These are phyloP conservation scores for Sideroxylon spinosum DNA, from an alignment of 179 eudicot species.

Conservation along the genomic window DNA sequence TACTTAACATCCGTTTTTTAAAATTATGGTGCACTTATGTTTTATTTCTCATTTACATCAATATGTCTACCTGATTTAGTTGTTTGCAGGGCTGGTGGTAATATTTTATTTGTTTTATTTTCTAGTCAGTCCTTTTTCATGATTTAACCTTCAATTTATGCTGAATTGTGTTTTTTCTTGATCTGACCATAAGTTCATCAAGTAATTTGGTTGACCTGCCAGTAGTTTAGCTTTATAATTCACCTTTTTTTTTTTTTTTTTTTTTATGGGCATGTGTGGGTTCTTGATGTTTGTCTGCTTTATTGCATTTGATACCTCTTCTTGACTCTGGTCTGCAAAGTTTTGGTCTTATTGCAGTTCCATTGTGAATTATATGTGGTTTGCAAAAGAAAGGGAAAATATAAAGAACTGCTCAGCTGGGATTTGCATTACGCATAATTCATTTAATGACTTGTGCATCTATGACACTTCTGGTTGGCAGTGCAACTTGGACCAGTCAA, in stretches of 20 bases:
- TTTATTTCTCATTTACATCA: background rate
- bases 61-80: background rate
- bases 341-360: background rate
- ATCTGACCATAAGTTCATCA: background rate
- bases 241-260: background rate
- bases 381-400: background rate
- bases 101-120: background rate
- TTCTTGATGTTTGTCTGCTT: background rate
- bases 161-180: background rate
- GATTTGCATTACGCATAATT: background rate
- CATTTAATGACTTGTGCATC: background rate
- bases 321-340: background rate
- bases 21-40: background rate
- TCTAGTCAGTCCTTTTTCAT: background rate
- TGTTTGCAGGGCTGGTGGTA: background rate
- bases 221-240: background rate
- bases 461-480: constrained; percentile 1
- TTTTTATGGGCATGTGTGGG: background rate
- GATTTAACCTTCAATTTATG: background rate
- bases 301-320: background rate
- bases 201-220: background rate
- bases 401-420: background rate
- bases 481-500: constrained; percentile 8
- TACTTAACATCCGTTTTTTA: background rate
- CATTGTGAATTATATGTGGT: background rate